Evolutionary conservation across 305 asterid species (phyloP).

Genomic region (Euphrasia arctica): DNA sequence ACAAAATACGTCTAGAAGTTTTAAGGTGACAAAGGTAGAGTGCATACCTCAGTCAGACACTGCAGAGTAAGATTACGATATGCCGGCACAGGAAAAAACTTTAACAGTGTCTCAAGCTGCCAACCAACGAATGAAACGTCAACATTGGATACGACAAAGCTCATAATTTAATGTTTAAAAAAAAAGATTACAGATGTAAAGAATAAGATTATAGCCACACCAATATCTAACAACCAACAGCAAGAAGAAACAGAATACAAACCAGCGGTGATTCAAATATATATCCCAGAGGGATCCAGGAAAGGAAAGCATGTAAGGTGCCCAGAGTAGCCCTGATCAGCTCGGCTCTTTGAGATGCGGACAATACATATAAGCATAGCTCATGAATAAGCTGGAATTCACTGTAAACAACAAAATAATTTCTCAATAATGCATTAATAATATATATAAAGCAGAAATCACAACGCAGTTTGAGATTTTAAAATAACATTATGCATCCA

Average conservation of each 20-base stretch:
- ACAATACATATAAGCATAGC: slow-evolving; percentile 84
- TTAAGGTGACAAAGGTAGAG: slow-evolving; percentile 14
- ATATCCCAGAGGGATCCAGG: slow-evolving; percentile 99
- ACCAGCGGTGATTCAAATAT: slow-evolving; percentile 97
- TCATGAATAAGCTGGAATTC: slow-evolving; percentile 98
- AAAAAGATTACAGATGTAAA: slow-evolving; percentile 10
- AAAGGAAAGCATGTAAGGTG: slow-evolving; percentile 94
- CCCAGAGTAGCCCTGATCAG: slow-evolving; percentile 95
- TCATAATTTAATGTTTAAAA: slow-evolving; percentile 6
- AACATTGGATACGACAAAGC: slow-evolving; percentile 22
- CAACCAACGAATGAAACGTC: slow-evolving; percentile 22
- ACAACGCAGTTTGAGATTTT: background rate
- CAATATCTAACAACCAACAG: slow-evolving; percentile 23
- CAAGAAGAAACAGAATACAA: slow-evolving; percentile 36
- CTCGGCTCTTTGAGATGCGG: slow-evolving; percentile 96
- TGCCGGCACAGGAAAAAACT: slow-evolving; percentile 69
- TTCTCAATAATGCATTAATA: slow-evolving; percentile 1
- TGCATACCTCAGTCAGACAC: slow-evolving; percentile 82
- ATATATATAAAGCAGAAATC: background rate
- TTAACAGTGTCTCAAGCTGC: slow-evolving; percentile 89
- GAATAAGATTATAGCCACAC: slow-evolving; percentile 17
- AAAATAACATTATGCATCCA: background rate
- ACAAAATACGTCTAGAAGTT: slow-evolving; percentile 7
- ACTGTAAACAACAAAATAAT: slow-evolving; percentile 38
- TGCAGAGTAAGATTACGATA: slow-evolving; percentile 94